Evolutionary conservation across 2,329 filamentous ascomycete species (phyloP).

Genomic region (Aspergillus pseudoterreus): DNA sequence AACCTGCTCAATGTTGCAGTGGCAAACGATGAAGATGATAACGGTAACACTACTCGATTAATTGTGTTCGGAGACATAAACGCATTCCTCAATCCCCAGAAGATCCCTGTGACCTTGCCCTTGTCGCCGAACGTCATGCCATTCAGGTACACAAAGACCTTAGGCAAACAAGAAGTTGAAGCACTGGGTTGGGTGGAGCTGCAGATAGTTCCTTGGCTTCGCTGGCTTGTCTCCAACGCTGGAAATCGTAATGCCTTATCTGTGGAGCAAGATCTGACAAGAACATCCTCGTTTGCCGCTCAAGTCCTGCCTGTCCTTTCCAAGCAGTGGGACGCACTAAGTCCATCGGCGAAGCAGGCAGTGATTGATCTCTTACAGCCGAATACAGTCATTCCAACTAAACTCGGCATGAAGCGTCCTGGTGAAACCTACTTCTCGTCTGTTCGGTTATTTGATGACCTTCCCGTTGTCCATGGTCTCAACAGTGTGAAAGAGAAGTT

Average conservation of each 20-base stretch:
- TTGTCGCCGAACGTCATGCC: slow-evolving; percentile 79
- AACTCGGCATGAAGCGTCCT: slow-evolving; percentile 81
- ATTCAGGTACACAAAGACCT: slow-evolving; percentile 71
- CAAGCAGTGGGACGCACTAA: slow-evolving; percentile 84
- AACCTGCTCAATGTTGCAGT: slow-evolving; percentile 70
- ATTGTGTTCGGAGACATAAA: slow-evolving; percentile 73
- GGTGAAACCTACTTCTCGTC: slow-evolving; percentile 84
- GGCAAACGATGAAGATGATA: slow-evolving; percentile 54
- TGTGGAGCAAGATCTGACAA: slow-evolving; percentile 66
- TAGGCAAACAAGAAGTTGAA: slow-evolving; percentile 66
- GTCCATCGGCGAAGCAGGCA: slow-evolving; percentile 60
- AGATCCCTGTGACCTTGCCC: slow-evolving; percentile 76
- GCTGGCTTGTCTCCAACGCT: slow-evolving; percentile 69
- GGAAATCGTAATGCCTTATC: slow-evolving; percentile 54
- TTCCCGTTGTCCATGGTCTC: slow-evolving; percentile 74
- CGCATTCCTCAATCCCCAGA: slow-evolving; percentile 70
- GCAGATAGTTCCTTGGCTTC: slow-evolving; percentile 80
- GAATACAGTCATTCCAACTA: slow-evolving; percentile 81
- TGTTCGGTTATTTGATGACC: slow-evolving; percentile 92
- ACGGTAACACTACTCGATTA: slow-evolving; percentile 62
- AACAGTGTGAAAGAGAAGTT: slow-evolving; percentile 88
- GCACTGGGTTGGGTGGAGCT: slow-evolving; percentile 83
- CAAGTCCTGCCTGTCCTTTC: slow-evolving; percentile 77
- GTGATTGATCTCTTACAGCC: slow-evolving; percentile 63
- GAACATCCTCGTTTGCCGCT: slow-evolving; percentile 68